phyloP scores from a whole-genome alignment of 495 filamentous ascomycete species.

The Talaromyces borbonicus region DNA sequence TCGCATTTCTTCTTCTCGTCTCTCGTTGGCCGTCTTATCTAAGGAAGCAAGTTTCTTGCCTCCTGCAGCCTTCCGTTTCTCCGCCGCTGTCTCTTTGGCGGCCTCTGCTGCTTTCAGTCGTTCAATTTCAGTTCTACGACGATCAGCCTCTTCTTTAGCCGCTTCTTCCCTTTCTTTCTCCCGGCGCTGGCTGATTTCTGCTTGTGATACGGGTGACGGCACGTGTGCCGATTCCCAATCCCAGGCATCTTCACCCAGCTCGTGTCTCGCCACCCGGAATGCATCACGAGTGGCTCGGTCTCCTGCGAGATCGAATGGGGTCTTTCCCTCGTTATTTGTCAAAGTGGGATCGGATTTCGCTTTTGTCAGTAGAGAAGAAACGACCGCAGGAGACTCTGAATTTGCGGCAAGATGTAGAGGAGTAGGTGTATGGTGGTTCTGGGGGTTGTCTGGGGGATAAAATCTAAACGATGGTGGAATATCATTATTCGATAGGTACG shows the following conservation, averaged over 20 bases:
- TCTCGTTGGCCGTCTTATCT: constrained; percentile 62
- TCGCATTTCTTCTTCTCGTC: constrained; percentile 68
- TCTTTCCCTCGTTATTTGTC: constrained; percentile 54
- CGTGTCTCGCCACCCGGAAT: constrained; percentile 76
- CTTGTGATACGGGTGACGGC: constrained; percentile 54
- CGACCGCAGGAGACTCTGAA: constrained; percentile 60
- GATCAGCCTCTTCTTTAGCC: constrained; percentile 44
- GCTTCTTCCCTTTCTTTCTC: constrained; percentile 49
- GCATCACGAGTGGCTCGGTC: constrained; percentile 82
- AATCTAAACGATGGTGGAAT: constrained; percentile 64
- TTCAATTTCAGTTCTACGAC: constrained; percentile 52
- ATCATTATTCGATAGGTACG: constrained; percentile 67
- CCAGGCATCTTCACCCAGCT: constrained; percentile 69
- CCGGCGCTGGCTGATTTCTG: constrained; percentile 57
- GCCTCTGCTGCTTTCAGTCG: constrained; percentile 59
- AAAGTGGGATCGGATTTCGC: constrained; percentile 63
- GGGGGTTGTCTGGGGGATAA: constrained; percentile 52
- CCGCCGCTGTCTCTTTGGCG: constrained; percentile 28
- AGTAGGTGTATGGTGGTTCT: constrained; percentile 78
- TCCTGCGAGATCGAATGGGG: constrained; percentile 78
- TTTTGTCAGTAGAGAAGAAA: constrained; percentile 68
- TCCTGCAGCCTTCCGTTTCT: constrained; percentile 28
- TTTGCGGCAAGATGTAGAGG: constrained; percentile 79
- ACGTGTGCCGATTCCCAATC: constrained; percentile 71
- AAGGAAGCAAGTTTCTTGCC: constrained; percentile 41